Evolutionary conservation across 495 filamentous ascomycete species (phyloP).

Genomic region (Penicillium paxilli): DNA sequence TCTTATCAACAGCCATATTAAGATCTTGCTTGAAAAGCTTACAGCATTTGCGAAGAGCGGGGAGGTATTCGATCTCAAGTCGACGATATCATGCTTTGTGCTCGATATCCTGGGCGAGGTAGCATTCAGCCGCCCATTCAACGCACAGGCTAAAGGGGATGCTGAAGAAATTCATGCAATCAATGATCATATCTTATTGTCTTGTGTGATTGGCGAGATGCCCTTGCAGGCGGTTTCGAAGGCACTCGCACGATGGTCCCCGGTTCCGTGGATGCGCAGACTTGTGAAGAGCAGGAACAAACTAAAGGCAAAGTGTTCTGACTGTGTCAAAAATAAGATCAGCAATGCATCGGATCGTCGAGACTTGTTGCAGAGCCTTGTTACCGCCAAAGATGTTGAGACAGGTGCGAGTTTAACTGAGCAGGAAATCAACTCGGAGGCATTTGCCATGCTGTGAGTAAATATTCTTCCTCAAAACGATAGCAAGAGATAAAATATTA

Average conservation of each 20-base stretch:
- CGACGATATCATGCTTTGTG: neutral
- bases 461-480: neutral
- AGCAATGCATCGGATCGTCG: neutral
- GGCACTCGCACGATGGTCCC: neutral
- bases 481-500: neutral
- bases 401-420: neutral
- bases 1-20: neutral
- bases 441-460: neutral
- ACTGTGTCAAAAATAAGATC: neutral
- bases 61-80: neutral
- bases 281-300: neutral
- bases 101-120: neutral
- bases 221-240: neutral
- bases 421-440: neutral
- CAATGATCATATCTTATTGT: neutral
- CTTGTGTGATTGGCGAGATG: neutral
- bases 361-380: neutral
- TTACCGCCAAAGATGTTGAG: neutral
- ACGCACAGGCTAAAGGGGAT: neutral
- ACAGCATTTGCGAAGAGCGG: neutral
- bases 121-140: neutral
- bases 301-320: neutral
- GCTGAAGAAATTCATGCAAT: neutral
- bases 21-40: neutral
- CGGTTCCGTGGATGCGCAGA: neutral